Conservation (phyloP, 768 basidiomycete genomes). For the Pholiota conissans region DNA sequence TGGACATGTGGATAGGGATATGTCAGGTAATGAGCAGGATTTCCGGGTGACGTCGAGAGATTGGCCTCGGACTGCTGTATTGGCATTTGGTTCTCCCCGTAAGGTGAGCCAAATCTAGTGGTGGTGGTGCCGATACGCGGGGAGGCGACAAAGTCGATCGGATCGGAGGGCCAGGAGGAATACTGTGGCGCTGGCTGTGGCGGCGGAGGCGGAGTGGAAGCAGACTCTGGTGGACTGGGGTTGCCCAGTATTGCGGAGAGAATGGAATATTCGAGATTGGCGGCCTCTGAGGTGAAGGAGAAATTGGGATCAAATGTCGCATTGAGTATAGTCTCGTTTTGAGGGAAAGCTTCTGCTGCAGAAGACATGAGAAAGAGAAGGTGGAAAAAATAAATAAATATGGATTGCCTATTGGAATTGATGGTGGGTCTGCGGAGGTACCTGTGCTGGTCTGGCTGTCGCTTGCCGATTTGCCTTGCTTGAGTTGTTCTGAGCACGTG, state of each 20-base stretch:
- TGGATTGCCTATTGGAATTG: constrained; percentile 22
- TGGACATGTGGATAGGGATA: constrained; percentile 45
- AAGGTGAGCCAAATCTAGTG: constrained; percentile 30
- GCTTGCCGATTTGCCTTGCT: constrained; percentile 42
- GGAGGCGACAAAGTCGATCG: constrained; percentile 37
- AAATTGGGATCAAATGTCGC: constrained; percentile 60
- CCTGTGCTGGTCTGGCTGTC: constrained; percentile 29
- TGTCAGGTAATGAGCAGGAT: constrained; percentile 42
- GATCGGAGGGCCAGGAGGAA: constrained; percentile 44
- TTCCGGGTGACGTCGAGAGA: constrained; percentile 34
- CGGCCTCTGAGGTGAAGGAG: constrained; percentile 85
- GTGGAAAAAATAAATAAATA: constrained; percentile 11
- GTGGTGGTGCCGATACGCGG: constrained; percentile 29
- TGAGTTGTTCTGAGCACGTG: constrained; percentile 52
- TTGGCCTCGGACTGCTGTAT: constrained; percentile 35
- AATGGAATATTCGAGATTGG: constrained; percentile 94
- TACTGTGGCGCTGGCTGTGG: constrained; percentile 32
- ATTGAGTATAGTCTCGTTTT: constrained; percentile 61
- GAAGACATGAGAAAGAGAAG: constrained; percentile 18
- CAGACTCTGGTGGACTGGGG: constrained; percentile 55
- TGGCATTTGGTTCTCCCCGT: constrained; percentile 35
- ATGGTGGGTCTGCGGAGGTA: constrained; percentile 30
- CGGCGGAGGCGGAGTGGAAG: constrained; percentile 41
- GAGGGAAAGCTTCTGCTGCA: constrained; percentile 51
- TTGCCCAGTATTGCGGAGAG: constrained; percentile 89